A percentile compares a stretch with the other conserved stretches of the same genome.
These are phyloP conservation scores for Phytophthora capsici DNA, from an alignment of 352 stramenopile genomes.

Conservation along the genomic window DNA sequence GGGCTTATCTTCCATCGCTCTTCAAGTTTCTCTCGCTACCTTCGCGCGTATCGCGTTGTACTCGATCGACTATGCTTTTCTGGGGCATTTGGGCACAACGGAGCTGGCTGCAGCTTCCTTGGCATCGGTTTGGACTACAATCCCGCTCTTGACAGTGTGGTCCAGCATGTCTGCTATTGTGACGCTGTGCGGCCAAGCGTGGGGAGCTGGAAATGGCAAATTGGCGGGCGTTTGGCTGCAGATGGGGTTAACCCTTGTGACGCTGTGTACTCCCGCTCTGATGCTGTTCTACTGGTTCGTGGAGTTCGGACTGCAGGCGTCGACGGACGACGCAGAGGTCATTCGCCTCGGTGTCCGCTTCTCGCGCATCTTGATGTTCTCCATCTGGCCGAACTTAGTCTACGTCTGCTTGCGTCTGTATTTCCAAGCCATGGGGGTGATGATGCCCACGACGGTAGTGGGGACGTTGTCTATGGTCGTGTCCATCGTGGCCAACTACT, in stretches of 20 bases:
- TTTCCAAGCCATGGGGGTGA: conserved; percentile 40
- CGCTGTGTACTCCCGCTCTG: conserved; percentile 25
- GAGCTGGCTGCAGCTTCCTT: conserved; percentile 74
- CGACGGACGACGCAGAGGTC: conserved; percentile 27
- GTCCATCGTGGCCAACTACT: conserved; percentile 31
- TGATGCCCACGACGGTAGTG: conserved; percentile 39
- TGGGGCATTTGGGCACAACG: conserved; percentile 71
- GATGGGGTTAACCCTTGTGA: conserved; percentile 52
- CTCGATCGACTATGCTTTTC: conserved; percentile 79
- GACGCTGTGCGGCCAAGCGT: conserved; percentile 77
- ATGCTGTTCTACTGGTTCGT: conserved; percentile 44
- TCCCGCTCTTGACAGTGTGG: conserved; percentile 73
- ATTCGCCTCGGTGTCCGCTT: conserved; percentile 34
- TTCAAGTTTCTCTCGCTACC: conserved; percentile 76
- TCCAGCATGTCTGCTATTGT: conserved; percentile 69
- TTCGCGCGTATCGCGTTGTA: conserved; percentile 74
- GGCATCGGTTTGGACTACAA: conserved; percentile 69
- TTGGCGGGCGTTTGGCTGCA: conserved; percentile 76
- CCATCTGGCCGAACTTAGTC: conserved; percentile 37
- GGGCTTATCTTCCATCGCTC: conserved; percentile 64
- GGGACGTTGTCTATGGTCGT: conserved; percentile 32
- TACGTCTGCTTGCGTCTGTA: conserved; percentile 35
- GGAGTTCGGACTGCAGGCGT: conserved; percentile 27
- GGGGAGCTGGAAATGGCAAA: conserved; percentile 64
- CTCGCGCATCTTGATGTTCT: conserved; percentile 36